A percentile compares a stretch with the other conserved stretches of the same genome.
Evolutionary conservation across 2,329 filamentous ascomycete species (phyloP).

Genomic region (Pseudogymnoascus sp.): DNA sequence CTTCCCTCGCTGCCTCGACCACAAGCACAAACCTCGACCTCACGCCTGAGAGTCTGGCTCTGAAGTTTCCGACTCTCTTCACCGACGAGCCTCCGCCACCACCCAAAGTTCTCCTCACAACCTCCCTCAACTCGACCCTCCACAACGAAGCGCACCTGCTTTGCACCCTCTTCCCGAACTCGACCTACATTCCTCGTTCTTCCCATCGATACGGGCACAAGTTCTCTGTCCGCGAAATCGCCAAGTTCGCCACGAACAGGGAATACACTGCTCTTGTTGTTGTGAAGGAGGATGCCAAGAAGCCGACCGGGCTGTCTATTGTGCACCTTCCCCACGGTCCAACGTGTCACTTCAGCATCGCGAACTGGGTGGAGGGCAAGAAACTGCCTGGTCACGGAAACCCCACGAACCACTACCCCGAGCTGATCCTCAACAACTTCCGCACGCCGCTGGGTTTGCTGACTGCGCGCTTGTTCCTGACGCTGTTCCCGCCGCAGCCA

Average conservation of each 20-base stretch:
- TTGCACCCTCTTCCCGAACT: conserved; percentile 70
- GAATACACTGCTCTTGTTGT: conserved; percentile 79
- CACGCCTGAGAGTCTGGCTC: conserved; percentile 48
- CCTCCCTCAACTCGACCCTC: conserved; percentile 77
- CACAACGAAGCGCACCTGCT: conserved; percentile 75
- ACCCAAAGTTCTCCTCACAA: conserved; percentile 89
- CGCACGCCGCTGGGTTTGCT: conserved; percentile 83
- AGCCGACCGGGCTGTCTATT: conserved; percentile 70
- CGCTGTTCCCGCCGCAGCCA: conserved; percentile 69
- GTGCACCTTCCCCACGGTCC: conserved; percentile 78
- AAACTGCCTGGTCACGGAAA: conserved; percentile 83
- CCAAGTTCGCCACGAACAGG: conserved; percentile 71
- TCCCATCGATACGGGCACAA: conserved; percentile 79
- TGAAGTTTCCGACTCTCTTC: conserved; percentile 56
- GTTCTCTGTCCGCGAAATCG: conserved; percentile 86
- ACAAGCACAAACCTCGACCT: conserved; percentile 56
- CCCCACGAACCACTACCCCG: conserved; percentile 81
- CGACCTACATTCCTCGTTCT: conserved; percentile 75
- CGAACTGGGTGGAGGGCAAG: conserved; percentile 83
- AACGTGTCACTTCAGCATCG: conserved; percentile 86
- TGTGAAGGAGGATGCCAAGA: conserved; percentile 82
- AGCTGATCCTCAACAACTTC: conserved; percentile 89
- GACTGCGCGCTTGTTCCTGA: conserved; percentile 75
- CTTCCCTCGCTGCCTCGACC: conserved; percentile 47
- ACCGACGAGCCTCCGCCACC: conserved; percentile 46